Evolutionary conservation across 176 grass and related monocot species (phyloP).

Genomic region (Eleusine coracana): DNA sequence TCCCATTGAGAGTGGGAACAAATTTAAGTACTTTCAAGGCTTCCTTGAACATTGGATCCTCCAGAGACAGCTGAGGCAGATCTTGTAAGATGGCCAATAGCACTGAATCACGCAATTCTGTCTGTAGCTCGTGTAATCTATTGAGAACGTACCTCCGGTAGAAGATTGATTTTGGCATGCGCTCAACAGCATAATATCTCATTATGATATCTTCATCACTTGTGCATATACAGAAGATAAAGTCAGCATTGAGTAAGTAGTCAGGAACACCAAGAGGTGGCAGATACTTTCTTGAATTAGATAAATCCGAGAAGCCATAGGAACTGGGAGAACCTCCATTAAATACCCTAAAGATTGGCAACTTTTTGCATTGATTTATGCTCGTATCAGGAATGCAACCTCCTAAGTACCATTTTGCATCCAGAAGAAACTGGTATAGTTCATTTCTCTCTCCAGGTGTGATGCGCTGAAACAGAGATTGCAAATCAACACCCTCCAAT

Average conservation of each 20-base stretch:
- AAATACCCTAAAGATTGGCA: constrained; percentile 83
- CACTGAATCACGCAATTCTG: constrained; percentile 74
- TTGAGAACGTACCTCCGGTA: constrained; percentile 77
- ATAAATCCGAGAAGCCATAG: constrained; percentile 73
- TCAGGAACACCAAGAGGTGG: constrained; percentile 75
- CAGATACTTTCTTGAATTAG: constrained; percentile 69
- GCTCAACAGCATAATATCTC: constrained; percentile 79
- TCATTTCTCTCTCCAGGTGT: constrained; percentile 78
- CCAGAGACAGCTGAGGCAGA: constrained; percentile 83
- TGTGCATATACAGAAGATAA: constrained; percentile 71
- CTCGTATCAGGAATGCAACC: constrained; percentile 58
- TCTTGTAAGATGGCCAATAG: constrained; percentile 83
- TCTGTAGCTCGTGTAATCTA: constrained; percentile 65
- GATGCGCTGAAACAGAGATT: constrained; percentile 66
- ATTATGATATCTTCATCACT: constrained; percentile 82
- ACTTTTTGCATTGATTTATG: constrained; percentile 78
- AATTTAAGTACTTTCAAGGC: constrained; percentile 76
- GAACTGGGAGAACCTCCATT: constrained; percentile 57
- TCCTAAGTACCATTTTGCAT: constrained; percentile 90
- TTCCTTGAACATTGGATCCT: constrained; percentile 87
- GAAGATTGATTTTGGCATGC: constrained; percentile 75
- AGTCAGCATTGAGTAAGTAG: constrained; percentile 70
- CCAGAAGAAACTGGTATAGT: constrained; percentile 81
- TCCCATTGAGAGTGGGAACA: constrained; percentile 69
- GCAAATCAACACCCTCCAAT: constrained; percentile 56